These are phyloP conservation scores for Priceomyces haplophilus DNA, from an alignment of 805 yeast species.

Conservation along the genomic window DNA sequence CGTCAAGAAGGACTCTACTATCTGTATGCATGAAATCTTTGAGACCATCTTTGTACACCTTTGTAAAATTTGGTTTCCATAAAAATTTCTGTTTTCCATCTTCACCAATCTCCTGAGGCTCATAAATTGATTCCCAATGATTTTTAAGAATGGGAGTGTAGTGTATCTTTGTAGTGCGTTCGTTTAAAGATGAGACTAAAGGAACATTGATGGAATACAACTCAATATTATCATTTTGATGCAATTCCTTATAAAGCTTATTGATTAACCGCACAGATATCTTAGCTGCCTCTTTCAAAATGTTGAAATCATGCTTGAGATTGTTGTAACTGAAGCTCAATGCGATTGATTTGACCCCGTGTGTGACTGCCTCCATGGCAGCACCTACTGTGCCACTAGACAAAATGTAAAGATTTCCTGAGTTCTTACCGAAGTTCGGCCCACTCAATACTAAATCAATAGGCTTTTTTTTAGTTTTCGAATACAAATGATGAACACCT, in stretches of 20 bases:
- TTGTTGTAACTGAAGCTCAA: conserved; percentile 78
- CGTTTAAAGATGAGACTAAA: conserved; percentile 49
- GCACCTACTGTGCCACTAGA: conserved; percentile 97
- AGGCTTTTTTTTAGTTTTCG: conserved; percentile 45
- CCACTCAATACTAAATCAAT: conserved; percentile 90
- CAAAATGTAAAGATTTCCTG: conserved; percentile 82
- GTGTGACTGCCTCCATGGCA: conserved; percentile 87
- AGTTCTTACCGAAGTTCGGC: conserved; percentile 93
- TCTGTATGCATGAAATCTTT: conserved; percentile 51
- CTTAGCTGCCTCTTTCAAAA: conserved; percentile 62
- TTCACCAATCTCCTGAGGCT: conserved; percentile 17
- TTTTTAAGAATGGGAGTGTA: conserved; percentile 82
- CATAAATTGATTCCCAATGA: conserved; percentile 70
- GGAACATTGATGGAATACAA: conserved; percentile 86
- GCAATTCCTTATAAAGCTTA: conserved; percentile 60
- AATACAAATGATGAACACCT: conserved; percentile 70
- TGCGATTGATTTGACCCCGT: conserved; percentile 70
- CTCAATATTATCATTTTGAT: conserved; percentile 48
- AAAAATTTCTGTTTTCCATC: conserved; percentile 47
- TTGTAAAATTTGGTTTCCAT: conserved; percentile 83
- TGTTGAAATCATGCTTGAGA: conserved; percentile 45
- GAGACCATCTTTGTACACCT: conserved; percentile 54
- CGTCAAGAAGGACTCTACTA: conserved; percentile 64
- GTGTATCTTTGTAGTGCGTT: conserved; percentile 56
- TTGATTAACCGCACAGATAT: conserved; percentile 63